Evolutionary conservation across 306 rosid genomes (phyloP).

Genomic region (Dalbergia cochinchinensis): DNA sequence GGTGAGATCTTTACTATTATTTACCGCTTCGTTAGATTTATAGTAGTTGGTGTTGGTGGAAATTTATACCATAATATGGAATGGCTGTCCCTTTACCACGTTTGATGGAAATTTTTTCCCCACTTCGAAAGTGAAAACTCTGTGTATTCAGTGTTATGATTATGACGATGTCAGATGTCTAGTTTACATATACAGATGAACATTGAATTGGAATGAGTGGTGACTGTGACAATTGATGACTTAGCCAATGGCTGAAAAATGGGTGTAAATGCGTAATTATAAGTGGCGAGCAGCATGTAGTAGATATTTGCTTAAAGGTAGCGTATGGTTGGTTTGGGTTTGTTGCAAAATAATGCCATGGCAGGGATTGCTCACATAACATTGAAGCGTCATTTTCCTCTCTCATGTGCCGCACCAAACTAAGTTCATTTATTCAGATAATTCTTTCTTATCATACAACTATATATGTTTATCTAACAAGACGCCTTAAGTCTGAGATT

Average conservation of each 20-base stretch:
- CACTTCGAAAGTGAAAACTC: background rate
- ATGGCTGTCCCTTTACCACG: background rate
- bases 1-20: background rate
- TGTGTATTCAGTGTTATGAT: background rate
- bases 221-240: background rate
- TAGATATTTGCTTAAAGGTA: background rate
- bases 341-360: constrained; percentile 9
- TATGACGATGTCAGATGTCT: background rate
- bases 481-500: background rate
- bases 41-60: background rate
- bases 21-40: background rate
- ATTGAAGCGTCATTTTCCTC: constrained; percentile 12
- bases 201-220: background rate
- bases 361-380: background rate
- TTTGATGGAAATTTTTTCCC: constrained; percentile 1
- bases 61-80: background rate
- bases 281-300: constrained; percentile 20
- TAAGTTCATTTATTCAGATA: background rate
- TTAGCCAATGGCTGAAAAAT: constrained; percentile 10
- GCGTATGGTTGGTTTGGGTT: constrained; percentile 20
- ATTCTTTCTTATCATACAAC: background rate
- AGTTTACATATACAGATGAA: background rate
- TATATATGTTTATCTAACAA: too few species aligned
- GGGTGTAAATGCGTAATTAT: background rate
- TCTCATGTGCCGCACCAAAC: constrained; percentile 5